phyloP scores from a whole-genome alignment of 305 asterid species.

The Striga hermonthica region DNA sequence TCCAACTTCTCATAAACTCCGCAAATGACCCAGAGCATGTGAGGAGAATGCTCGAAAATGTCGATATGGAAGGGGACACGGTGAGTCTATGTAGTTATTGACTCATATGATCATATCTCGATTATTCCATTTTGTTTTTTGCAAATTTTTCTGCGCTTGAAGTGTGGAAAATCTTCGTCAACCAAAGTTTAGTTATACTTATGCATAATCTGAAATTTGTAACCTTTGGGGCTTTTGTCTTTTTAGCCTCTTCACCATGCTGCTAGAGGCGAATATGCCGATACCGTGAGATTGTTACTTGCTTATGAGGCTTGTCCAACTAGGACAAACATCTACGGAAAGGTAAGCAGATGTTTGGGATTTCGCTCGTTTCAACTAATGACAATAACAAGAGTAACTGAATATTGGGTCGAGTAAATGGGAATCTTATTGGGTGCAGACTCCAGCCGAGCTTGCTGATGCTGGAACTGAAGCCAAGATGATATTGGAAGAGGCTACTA shows the following conservation, averaged over 20 bases:
- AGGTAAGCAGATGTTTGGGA: conserved; percentile 37
- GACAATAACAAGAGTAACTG: not conserved
- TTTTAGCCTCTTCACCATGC: conserved; percentile 94
- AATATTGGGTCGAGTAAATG: not conserved
- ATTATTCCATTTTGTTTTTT: not conserved
- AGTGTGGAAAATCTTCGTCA: no score
- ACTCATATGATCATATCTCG: not conserved
- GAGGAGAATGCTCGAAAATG: conserved; percentile 68
- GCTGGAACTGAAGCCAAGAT: conserved; percentile 63
- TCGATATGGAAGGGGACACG: conserved; percentile 83
- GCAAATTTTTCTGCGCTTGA: conserved; percentile 8
- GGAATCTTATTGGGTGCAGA: conserved; percentile 37
- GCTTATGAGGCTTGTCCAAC: conserved; percentile 63
- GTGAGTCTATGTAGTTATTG: conserved; percentile 42
- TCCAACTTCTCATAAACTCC: conserved; percentile 50
- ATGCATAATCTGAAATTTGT: no score
- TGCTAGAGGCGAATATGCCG: conserved; percentile 74
- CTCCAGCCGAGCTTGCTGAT: conserved; percentile 70
- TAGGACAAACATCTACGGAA: conserved; percentile 49
- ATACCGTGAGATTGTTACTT: conserved; percentile 54
- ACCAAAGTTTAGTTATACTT: no score
- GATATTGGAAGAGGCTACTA: conserved; percentile 55
- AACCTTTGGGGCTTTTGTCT: no score
- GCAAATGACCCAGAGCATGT: conserved; percentile 51
- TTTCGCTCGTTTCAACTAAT: not conserved